Conservation (phyloP, 1,139 yeast genomes). For the Sugiyamaella sp. region DNA sequence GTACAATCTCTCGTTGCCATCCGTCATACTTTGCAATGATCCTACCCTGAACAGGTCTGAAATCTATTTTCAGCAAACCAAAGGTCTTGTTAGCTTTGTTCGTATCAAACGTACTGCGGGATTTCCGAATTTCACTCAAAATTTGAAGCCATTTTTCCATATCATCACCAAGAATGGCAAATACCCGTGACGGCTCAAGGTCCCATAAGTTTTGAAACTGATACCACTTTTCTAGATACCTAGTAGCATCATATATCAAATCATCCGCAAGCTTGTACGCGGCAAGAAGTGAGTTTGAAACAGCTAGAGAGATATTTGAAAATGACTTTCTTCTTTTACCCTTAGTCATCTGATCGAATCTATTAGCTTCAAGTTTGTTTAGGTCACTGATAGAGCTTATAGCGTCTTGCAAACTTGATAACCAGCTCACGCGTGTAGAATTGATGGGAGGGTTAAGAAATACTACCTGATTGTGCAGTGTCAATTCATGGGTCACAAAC, state of each 20-base stretch:
- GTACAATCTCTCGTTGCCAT: constrained; percentile 57
- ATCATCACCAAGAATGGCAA: constrained; percentile 42
- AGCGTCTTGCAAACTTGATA: constrained; percentile 39
- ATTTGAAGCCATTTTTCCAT: constrained; percentile 54
- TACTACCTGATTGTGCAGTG: constrained; percentile 51
- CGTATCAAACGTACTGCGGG: constrained; percentile 57
- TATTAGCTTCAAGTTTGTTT: constrained; percentile 35
- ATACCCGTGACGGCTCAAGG: constrained; percentile 45
- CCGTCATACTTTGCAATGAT: constrained; percentile 58
- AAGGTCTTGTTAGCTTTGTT: constrained; percentile 46
- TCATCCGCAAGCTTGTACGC: constrained; percentile 35
- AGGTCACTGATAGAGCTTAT: constrained; percentile 37
- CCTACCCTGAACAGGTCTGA: constrained; percentile 57
- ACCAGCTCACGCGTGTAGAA: constrained; percentile 41
- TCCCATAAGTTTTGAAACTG: constrained; percentile 65
- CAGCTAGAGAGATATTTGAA: constrained; percentile 26
- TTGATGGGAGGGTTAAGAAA: constrained; percentile 49
- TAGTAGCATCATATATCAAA: constrained; percentile 38
- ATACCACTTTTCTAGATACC: constrained; percentile 56
- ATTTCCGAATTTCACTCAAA: constrained; percentile 50
- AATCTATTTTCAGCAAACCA: constrained; percentile 51
- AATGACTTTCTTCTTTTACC: constrained; percentile 21
- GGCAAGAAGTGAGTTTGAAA: constrained; percentile 27
- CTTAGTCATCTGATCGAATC: constrained; percentile 36
- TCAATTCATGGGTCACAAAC: constrained; percentile 45